Evolutionary conservation across 441 rosid genomes (phyloP).

Genomic region (Hura crepitans): DNA sequence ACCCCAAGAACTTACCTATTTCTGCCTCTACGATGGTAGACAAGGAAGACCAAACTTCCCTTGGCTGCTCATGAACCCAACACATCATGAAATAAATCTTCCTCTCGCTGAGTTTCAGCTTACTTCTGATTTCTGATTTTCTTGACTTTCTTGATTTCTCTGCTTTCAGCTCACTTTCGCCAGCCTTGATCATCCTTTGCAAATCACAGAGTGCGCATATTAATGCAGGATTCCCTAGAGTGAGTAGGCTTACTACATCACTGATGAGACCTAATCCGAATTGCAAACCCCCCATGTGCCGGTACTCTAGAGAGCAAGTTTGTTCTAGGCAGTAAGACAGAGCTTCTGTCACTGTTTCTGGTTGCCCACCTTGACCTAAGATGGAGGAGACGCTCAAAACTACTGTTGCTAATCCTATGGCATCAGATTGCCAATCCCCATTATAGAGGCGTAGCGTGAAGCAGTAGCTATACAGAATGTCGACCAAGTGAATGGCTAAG

Average conservation of each 20-base stretch:
- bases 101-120: conserved; percentile 66
- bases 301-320: conserved; percentile 70
- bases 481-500: conserved; percentile 63
- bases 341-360: conserved; percentile 57
- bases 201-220: conserved; percentile 69
- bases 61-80: conserved; percentile 79
- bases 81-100: conserved; percentile 77
- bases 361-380: conserved; percentile 58
- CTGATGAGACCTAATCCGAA: conserved; percentile 57
- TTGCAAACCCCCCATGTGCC: conserved; percentile 61
- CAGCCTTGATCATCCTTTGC: conserved; percentile 57
- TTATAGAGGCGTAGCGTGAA: conserved; percentile 78
- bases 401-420: conserved; percentile 55
- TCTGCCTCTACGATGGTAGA: conserved; percentile 54
- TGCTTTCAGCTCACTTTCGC: conserved; percentile 40
- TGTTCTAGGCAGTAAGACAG: conserved; percentile 63
- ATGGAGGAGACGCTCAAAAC: conserved; percentile 56
- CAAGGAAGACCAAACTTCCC: conserved; percentile 55
- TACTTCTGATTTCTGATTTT: conserved; percentile 49
- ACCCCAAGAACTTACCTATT: conserved; percentile 36
- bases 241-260: conserved; percentile 49
- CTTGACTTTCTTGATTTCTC: conserved; percentile 35
- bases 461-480: conserved; percentile 67
- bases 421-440: conserved; percentile 82
- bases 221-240: conserved; percentile 52